phyloP scores from a whole-genome alignment of 768 basidiomycete species.

The Tricholoma flavovirens region DNA sequence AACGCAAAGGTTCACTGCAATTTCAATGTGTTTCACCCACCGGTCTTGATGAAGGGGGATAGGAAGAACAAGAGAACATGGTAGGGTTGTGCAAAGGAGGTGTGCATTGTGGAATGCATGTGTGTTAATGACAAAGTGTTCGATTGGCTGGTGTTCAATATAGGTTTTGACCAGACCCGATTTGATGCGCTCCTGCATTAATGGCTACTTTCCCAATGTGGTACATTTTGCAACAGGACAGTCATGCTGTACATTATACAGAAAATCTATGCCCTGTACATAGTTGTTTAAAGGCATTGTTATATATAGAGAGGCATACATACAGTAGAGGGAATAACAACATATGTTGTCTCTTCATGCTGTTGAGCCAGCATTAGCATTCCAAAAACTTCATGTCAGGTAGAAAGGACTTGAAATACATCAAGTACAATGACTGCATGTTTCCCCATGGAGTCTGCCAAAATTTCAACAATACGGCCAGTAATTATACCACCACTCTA shows the following conservation, averaged over 20 bases:
- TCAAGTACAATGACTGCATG: conserved; percentile 11
- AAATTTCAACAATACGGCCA: conserved; percentile 16
- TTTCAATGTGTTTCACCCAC: neutral
- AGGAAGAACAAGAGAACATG: neutral
- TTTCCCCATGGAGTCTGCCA: conserved; percentile 3
- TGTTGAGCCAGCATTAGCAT: conserved; percentile 17
- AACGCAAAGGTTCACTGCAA: neutral
- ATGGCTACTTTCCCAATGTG: conserved; percentile 6
- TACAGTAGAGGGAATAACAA: conserved; percentile 13
- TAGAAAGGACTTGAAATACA: conserved; percentile 12
- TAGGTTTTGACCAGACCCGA: neutral
- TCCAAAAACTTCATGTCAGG: conserved; percentile 16
- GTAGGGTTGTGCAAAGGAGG: neutral
- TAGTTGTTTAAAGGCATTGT: neutral
- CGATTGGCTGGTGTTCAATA: neutral
- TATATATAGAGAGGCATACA: neutral
- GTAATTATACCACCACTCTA: conserved; percentile 7
- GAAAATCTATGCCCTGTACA: conserved; percentile 13
- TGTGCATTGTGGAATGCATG: too few species aligned
- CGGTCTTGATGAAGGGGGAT: neutral
- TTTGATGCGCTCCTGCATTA: conserved; percentile 12
- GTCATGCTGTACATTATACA: conserved; percentile 20
- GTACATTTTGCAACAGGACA: conserved; percentile 14
- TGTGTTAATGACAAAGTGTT: neutral
- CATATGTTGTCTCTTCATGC: conserved; percentile 3